phyloP scores from a whole-genome alignment of 176 grass and related monocot genomes.

The Zoysia pacifica region DNA sequence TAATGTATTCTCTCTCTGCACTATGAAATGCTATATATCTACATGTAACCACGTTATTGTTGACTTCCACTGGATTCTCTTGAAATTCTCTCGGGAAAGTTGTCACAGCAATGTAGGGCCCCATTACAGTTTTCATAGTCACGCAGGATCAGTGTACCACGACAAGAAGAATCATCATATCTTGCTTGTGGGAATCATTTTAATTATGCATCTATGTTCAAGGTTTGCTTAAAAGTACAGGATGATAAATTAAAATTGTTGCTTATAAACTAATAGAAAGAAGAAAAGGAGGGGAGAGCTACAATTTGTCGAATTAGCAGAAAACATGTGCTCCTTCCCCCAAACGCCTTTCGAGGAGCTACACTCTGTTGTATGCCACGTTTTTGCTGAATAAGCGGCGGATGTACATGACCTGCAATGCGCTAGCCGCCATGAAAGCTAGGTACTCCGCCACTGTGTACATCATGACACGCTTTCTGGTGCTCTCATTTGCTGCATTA shows the following conservation, averaged over 20 bases:
- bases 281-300: slow-evolving; percentile 7
- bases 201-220: slow-evolving; percentile 49
- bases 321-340: slow-evolving; percentile 17
- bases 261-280: slow-evolving; percentile 35
- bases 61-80: neutral
- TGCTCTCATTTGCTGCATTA: slow-evolving; percentile 94
- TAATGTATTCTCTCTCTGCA: neutral
- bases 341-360: slow-evolving; percentile 37
- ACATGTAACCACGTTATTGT: neutral
- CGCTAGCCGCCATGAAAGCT: slow-evolving; percentile 72
- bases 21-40: neutral
- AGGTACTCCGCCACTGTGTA: slow-evolving; percentile 82
- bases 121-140: neutral
- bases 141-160: neutral
- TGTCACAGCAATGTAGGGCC: neutral
- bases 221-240: slow-evolving; percentile 44
- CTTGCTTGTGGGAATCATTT: neutral
- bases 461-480: slow-evolving; percentile 81
- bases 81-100: neutral
- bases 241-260: slow-evolving; percentile 35
- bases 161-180: neutral
- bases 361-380: slow-evolving; percentile 86
- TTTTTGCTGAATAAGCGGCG: slow-evolving; percentile 92
- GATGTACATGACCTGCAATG: slow-evolving; percentile 86
- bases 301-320: slow-evolving; percentile 33